Evolutionary conservation across 176 grass and related monocot species (phyloP), one percentile per base, ranked within the genome.

Genomic region (Ampelocalamus luodianensis): DNA sequence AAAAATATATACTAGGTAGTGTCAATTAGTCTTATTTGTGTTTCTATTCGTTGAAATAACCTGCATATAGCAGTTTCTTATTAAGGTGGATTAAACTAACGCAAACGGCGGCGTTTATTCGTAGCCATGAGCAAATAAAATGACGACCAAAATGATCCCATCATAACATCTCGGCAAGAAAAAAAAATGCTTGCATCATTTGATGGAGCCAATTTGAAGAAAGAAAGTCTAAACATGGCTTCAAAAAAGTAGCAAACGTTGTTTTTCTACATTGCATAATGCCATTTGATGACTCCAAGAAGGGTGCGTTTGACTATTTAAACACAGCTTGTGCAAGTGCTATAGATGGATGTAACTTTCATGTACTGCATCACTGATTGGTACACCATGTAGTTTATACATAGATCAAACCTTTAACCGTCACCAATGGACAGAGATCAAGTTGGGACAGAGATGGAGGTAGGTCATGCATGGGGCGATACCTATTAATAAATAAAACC

Each of bases 341-440:
- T 61, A 80, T 9, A 17, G 15, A 68, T 80, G 70, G 77, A 63
- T 85, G 63, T 78, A 65, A 53, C 66, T 86, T 82, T 82, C 83
- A 78, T 48, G n/a, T 22, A 45, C 43, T 66, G 32, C 66, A 32
- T 79, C 84, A 67, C 13, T 36, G 16, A 40, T 42, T 74, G 48
- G 58, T 38, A 43, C 83, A 62, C 37, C 84, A 15, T 43, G 7
- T 39, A 59, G 55, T 86, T 90, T 86, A 77, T 40, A 44, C 8
- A 43, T 81, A 4, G 14, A 72, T 66, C 37, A 82, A 82, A 32
- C 16, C 10, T 82, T 29, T 6, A 82, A 17, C 26, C 27, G 22
- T 37, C 78, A 79, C 32, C 27, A 65, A 59, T 46, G 1, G 10
- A 73, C 37, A 64, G 83, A 45, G 71, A 76, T 62, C 10, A 69